Conservation (phyloP, 2,329 filamentous ascomycete genomes). For the Cladosporium phlei region DNA sequence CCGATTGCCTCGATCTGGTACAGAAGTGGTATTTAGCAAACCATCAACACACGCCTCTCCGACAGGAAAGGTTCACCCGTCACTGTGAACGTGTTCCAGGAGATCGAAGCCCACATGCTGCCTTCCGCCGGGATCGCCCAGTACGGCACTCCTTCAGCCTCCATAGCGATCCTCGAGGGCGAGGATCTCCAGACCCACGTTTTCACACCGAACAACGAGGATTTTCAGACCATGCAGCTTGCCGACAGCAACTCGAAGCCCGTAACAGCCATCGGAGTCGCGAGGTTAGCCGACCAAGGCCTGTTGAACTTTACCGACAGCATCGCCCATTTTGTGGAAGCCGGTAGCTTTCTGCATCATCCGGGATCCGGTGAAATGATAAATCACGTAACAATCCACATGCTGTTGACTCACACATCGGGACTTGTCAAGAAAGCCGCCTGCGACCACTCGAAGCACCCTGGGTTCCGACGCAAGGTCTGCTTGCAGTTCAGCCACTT, state of each 20-base stretch:
- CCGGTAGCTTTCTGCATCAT: background rate
- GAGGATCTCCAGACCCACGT: slow-evolving; percentile 17
- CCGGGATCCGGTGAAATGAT: background rate
- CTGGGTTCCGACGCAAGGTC: background rate
- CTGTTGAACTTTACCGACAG: background rate
- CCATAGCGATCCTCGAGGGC: slow-evolving; percentile 20
- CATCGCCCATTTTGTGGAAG: background rate
- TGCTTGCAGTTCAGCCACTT: background rate
- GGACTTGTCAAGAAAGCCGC: background rate
- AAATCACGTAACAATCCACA: background rate
- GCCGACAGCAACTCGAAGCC: background rate
- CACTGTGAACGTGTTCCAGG: slow-evolving; percentile 15
- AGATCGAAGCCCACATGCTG: slow-evolving; percentile 16
- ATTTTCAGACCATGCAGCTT: background rate
- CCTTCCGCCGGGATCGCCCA: slow-evolving; percentile 11
- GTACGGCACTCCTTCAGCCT: slow-evolving; percentile 20
- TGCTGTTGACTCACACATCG: background rate
- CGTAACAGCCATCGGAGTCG: background rate
- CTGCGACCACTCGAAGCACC: background rate
- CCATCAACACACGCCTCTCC: too few species aligned
- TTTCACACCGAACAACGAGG: slow-evolving; percentile 2
- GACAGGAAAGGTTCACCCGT: too few species aligned
- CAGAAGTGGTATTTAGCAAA: too few species aligned
- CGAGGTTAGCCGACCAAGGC: background rate
- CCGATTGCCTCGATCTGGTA: too few species aligned